phyloP scores from a whole-genome alignment of 2,329 filamentous ascomycete genomes.

The Arthrobotrys sphaeroides region DNA sequence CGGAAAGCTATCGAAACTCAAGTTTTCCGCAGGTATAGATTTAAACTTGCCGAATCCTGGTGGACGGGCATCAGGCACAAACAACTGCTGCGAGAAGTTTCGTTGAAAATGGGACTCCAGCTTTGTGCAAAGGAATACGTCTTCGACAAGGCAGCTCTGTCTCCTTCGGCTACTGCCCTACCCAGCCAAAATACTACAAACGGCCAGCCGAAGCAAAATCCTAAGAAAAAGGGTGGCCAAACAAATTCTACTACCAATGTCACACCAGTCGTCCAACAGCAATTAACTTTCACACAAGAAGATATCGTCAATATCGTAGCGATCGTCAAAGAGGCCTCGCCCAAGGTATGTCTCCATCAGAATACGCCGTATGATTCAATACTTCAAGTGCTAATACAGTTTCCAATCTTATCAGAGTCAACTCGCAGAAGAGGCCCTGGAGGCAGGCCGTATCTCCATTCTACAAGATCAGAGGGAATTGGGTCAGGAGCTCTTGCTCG shows the following conservation, averaged over 20 bases:
- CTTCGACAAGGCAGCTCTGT: constrained; percentile 65
- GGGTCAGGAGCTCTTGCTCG: constrained; percentile 92
- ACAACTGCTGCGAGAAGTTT: constrained; percentile 88
- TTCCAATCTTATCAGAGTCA: constrained; percentile 68
- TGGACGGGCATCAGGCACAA: constrained; percentile 73
- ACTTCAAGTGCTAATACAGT: neutral
- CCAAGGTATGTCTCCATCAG: constrained; percentile 66
- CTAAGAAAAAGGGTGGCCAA: constrained; percentile 61
- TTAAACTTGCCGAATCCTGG: constrained; percentile 75
- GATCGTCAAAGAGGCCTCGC: constrained; percentile 87
- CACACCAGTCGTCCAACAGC: constrained; percentile 54
- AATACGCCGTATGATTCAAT: neutral
- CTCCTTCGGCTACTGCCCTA: constrained; percentile 59
- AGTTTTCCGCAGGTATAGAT: constrained; percentile 78
- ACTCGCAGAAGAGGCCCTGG: constrained; percentile 92
- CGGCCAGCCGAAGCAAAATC: constrained; percentile 51
- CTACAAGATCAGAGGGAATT: constrained; percentile 94
- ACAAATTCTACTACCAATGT: constrained; percentile 62
- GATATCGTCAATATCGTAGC: constrained; percentile 94
- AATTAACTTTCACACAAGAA: constrained; percentile 77
- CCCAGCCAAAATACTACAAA: constrained; percentile 61
- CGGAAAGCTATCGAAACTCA: constrained; percentile 76
- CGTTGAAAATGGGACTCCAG: constrained; percentile 88
- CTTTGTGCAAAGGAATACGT: constrained; percentile 79
- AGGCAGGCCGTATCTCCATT: constrained; percentile 95